Conservation (phyloP, 2,329 filamentous ascomycete species). For the Diaporthe sp. region DNA sequence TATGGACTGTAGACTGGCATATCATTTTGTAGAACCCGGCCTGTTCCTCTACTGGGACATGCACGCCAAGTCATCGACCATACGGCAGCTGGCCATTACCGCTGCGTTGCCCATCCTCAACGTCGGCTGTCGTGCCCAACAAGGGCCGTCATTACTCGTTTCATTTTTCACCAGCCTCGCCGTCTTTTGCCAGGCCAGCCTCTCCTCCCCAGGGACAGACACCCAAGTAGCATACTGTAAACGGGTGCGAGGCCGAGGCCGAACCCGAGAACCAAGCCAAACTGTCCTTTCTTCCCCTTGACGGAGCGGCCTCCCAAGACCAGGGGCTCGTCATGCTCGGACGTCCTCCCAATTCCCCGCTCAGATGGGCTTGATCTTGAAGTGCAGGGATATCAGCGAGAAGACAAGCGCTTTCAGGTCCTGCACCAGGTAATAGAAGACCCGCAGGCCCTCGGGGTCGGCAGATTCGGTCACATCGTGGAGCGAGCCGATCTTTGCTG, state of each 20-base stretch:
- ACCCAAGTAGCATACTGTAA: not conserved
- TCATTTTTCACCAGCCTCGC: not conserved
- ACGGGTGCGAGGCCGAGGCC: conserved; percentile 5
- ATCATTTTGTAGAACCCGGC: not conserved
- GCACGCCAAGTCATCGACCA: conserved; percentile 7
- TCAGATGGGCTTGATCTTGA: conserved; percentile 90
- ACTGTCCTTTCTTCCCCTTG: too few relatives aligned
- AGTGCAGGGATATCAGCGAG: conserved; percentile 94
- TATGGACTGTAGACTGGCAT: not conserved
- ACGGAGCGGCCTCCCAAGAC: not conserved
- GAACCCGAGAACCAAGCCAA: not conserved
- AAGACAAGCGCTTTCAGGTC: conserved; percentile 97
- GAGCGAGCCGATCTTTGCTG: conserved; percentile 96
- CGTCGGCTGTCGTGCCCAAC: not conserved
- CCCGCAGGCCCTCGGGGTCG: conserved; percentile 93
- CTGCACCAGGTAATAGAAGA: conserved; percentile 99
- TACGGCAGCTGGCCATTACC: not conserved
- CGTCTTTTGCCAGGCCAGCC: not conserved
- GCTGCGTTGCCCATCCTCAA: not conserved
- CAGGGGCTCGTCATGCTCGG: conserved; percentile 34
- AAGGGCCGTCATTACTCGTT: not conserved
- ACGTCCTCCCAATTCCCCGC: conserved; percentile 12
- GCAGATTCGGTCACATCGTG: conserved; percentile 97
- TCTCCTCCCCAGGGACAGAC: not conserved
- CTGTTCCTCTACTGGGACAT: not conserved